Evolutionary conservation across 2,329 filamentous ascomycete species (phyloP).

Genomic region (Conoideocrella luteorostrata): DNA sequence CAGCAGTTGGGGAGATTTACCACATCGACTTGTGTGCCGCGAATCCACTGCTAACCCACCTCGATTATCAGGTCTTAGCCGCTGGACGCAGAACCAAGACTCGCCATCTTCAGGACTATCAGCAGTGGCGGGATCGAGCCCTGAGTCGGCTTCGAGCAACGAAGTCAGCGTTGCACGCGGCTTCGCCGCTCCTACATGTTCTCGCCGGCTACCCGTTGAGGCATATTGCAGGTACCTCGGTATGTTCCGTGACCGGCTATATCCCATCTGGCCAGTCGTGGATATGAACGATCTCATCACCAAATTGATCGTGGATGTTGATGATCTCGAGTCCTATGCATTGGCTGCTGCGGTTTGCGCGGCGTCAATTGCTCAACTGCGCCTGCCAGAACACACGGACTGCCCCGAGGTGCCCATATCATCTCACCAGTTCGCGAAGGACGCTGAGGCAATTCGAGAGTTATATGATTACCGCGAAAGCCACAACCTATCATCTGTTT

Average conservation of each 20-base stretch:
- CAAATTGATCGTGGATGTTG: slow-evolving; percentile 9
- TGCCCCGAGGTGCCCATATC: not conserved
- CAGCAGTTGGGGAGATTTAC: no score
- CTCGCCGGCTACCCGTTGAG: slow-evolving; percentile 6
- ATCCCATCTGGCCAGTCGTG: slow-evolving; percentile 20
- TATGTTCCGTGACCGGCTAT: slow-evolving; percentile 14
- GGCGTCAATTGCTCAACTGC: slow-evolving; percentile 19
- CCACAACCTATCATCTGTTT: slow-evolving; percentile 13
- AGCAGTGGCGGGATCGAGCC: not conserved
- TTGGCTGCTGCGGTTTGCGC: slow-evolving; percentile 20
- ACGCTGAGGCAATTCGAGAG: slow-evolving; percentile 14
- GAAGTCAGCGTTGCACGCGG: not conserved
- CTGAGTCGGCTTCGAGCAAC: not conserved
- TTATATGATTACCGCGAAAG: slow-evolving; percentile 18
- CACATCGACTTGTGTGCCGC: not conserved
- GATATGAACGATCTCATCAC: slow-evolving; percentile 13
- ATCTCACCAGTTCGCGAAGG: slow-evolving; percentile 11
- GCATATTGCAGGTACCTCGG: slow-evolving; percentile 16
- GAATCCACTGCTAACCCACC: no score
- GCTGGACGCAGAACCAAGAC: not conserved
- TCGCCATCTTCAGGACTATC: not conserved
- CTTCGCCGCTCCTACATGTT: not conserved
- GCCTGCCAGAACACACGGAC: slow-evolving; percentile 17
- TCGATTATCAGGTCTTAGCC: slow-evolving; percentile 6
- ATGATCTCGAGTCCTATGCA: slow-evolving; percentile 17